phyloP scores from a whole-genome alignment of 441 rosid species.

The Geranium incanum region DNA sequence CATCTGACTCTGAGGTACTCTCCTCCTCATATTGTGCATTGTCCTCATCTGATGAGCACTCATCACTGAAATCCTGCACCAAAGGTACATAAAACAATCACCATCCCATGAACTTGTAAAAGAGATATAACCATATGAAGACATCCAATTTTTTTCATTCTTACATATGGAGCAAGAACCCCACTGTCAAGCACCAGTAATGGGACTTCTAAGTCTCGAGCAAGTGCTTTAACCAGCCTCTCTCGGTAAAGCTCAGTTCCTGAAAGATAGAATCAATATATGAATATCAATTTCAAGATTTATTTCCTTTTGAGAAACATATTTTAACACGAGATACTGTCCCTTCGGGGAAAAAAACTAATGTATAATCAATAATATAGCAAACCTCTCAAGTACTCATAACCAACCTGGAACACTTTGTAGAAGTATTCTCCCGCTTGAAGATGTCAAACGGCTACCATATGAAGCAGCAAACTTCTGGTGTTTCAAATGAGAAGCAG shows the following conservation, averaged over 20 bases:
- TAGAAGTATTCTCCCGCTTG: constrained; percentile 84
- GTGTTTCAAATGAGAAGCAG: constrained; percentile 71
- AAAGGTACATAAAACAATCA: constrained; percentile 22
- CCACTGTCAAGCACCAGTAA: constrained; percentile 84
- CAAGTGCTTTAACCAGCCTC: constrained; percentile 87
- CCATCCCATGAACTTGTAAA: constrained; percentile 16
- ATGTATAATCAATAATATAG: constrained; percentile 3
- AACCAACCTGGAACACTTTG: constrained; percentile 81
- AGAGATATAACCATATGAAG: constrained; percentile 1
- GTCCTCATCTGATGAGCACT: constrained; percentile 55
- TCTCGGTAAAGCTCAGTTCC: constrained; percentile 95
- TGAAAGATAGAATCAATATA: constrained; percentile 26
- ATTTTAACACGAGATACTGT: background rate
- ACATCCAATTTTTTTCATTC: constrained; percentile 28
- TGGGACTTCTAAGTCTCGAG: constrained; percentile 74
- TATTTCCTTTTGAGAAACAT: constrained; percentile 7
- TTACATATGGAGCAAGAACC: constrained; percentile 87
- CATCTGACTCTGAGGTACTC: constrained; percentile 67
- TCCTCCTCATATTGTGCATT: constrained; percentile 47
- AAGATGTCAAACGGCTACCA: constrained; percentile 72
- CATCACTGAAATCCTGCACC: constrained; percentile 70
- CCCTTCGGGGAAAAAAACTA: background rate
- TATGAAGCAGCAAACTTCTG: constrained; percentile 38
- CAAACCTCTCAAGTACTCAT: constrained; percentile 4
- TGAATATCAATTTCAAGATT: constrained; percentile 17